Conservation (phyloP, 1,284 basidiomycete genomes). For the Pulveroboletus sp. region DNA sequence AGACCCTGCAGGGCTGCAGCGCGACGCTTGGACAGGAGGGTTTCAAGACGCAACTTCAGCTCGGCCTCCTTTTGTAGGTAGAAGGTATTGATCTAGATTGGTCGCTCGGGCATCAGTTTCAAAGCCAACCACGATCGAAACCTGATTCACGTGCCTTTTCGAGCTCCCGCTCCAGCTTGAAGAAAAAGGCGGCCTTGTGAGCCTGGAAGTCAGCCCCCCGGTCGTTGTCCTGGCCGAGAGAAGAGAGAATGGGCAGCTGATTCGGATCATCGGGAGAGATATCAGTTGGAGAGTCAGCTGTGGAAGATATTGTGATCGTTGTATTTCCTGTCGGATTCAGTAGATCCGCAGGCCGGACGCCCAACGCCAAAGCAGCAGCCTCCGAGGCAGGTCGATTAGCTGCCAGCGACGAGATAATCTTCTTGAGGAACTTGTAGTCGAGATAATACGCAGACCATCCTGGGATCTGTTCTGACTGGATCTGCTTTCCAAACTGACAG, state of each 20-base stretch:
- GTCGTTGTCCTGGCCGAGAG: slow-evolving; percentile 64
- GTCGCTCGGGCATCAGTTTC: slow-evolving; percentile 1
- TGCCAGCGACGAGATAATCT: slow-evolving; percentile 98
- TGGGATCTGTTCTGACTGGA: slow-evolving; percentile 94
- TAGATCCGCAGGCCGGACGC: slow-evolving; percentile 73
- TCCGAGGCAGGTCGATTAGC: slow-evolving; percentile 89
- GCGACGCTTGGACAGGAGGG: slow-evolving; percentile 91
- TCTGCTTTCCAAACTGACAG: slow-evolving; percentile 94
- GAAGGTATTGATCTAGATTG: slow-evolving; percentile 91
- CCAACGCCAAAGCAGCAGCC: slow-evolving; percentile 83
- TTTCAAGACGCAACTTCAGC: slow-evolving; percentile 88
- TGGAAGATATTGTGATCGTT: slow-evolving; percentile 17
- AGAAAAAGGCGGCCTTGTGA: slow-evolving; percentile 98
- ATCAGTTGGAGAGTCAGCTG: slow-evolving; percentile 1
- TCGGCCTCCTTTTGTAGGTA: slow-evolving; percentile 98
- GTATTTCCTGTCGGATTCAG: slow-evolving; percentile 28
- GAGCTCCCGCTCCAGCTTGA: slow-evolving; percentile 95
- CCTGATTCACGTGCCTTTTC: slow-evolving; percentile 74
- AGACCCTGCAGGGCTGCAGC: slow-evolving; percentile 73
- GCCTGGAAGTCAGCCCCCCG: slow-evolving; percentile 82
- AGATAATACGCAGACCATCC: slow-evolving; percentile 97
- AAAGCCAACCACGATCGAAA: neutral
- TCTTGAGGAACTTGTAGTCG: slow-evolving; percentile 98
- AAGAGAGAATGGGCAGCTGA: slow-evolving; percentile 57
- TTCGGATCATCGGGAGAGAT: slow-evolving; percentile 35